phyloP scores from a whole-genome alignment of 2,329 filamentous ascomycete genomes.

The Colletotrichum plurivorum region DNA sequence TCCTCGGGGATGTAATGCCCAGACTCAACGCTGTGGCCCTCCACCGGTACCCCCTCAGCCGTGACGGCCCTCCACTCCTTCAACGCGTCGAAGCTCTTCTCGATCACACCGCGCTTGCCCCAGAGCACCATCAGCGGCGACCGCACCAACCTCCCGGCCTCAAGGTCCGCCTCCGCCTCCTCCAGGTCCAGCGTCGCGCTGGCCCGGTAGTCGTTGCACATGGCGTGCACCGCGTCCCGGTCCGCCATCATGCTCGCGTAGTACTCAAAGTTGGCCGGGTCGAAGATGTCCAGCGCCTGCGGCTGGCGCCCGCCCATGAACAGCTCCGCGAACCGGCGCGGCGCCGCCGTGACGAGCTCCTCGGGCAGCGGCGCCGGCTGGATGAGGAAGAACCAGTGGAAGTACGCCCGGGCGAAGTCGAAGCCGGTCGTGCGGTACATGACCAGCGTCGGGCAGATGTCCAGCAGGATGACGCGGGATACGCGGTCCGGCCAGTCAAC shows the following conservation, averaged over 20 bases:
- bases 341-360: slow-evolving; percentile 56
- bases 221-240: slow-evolving; percentile 58
- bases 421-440: slow-evolving; percentile 63
- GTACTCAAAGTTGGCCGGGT: slow-evolving; percentile 50
- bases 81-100: slow-evolving; percentile 62
- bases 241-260: slow-evolving; percentile 61
- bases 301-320: slow-evolving; percentile 58
- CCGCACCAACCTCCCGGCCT: slow-evolving; percentile 57
- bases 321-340: slow-evolving; percentile 56
- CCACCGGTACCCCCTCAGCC: slow-evolving; percentile 50
- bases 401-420: slow-evolving; percentile 64
- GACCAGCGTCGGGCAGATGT: slow-evolving; percentile 68
- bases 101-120: slow-evolving; percentile 63
- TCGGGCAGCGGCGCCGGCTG: slow-evolving; percentile 67
- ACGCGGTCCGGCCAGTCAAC: slow-evolving; percentile 61
- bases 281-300: slow-evolving; percentile 53
- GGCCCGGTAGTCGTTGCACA: slow-evolving; percentile 71
- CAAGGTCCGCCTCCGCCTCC: slow-evolving; percentile 61
- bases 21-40: slow-evolving; percentile 59
- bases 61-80: slow-evolving; percentile 66
- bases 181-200: slow-evolving; percentile 66
- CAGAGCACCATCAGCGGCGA: slow-evolving; percentile 66
- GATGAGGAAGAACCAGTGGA: slow-evolving; percentile 73
- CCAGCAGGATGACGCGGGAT: slow-evolving; percentile 60
- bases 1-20: slow-evolving; percentile 68